phyloP scores from a whole-genome alignment of 805 yeast genomes.

The Brettanomyces nanus region DNA sequence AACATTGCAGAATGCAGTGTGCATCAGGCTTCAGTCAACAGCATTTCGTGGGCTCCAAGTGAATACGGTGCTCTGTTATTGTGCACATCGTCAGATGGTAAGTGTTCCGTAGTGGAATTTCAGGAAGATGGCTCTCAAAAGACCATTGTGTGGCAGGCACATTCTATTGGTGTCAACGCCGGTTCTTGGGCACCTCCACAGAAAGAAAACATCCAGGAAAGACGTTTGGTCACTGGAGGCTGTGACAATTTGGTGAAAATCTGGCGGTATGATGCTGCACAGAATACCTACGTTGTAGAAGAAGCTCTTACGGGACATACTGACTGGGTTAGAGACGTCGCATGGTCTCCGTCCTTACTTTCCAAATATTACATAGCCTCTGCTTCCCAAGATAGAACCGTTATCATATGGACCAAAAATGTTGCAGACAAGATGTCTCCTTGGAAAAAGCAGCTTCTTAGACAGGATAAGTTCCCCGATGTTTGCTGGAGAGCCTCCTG shows the following conservation, averaged over 20 bases:
- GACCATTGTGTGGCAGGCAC: constrained; percentile 64
- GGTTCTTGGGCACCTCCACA: constrained; percentile 88
- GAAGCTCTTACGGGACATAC: constrained; percentile 79
- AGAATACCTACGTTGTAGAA: constrained; percentile 59
- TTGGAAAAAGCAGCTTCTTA: constrained; percentile 77
- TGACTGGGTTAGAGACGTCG: constrained; percentile 98
- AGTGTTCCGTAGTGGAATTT: constrained; percentile 83
- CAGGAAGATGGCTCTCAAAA: constrained; percentile 79
- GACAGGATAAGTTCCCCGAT: constrained; percentile 83
- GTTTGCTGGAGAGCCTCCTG: constrained; percentile 98
- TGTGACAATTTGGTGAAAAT: constrained; percentile 89
- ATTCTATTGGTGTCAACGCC: constrained; percentile 87
- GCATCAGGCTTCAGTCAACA: constrained; percentile 91
- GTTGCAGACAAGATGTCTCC: constrained; percentile 17
- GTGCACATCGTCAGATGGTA: constrained; percentile 91
- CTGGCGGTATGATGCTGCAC: constrained; percentile 63
- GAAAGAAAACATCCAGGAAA: constrained; percentile 33
- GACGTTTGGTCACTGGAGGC: constrained; percentile 89
- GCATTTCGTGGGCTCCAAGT: constrained; percentile 95
- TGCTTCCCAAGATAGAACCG: constrained; percentile 94
- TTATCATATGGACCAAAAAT: constrained; percentile 84
- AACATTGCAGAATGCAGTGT: constrained; percentile 78
- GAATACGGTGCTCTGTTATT: constrained; percentile 89
- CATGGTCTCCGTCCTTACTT: constrained; percentile 92
- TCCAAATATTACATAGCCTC: constrained; percentile 87